Conservation (phyloP, 148 eudicot species). For the Rhododendron ferrugineum region DNA sequence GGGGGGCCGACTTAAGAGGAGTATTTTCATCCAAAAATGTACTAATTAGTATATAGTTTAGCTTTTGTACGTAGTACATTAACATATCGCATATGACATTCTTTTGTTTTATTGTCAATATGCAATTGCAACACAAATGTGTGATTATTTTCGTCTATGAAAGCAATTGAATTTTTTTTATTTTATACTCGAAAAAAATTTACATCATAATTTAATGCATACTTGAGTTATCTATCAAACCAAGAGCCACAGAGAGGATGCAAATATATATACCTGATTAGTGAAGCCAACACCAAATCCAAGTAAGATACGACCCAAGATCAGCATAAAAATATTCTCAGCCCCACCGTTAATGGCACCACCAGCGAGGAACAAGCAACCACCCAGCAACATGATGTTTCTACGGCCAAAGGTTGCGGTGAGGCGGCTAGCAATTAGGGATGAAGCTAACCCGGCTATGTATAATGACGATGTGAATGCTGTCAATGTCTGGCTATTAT, state of each 20-base stretch:
- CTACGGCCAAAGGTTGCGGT: slow-evolving; percentile 45
- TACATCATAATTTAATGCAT: no score
- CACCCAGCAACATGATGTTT: slow-evolving; percentile 45
- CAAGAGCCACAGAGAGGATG: neutral
- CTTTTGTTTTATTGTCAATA: no score
- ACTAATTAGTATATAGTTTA: no score
- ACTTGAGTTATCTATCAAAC: neutral
- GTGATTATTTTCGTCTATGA: no score
- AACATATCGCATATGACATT: no score
- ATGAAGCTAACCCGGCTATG: slow-evolving; percentile 48
- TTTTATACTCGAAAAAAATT: no score
- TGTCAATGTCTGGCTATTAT: slow-evolving; percentile 49
- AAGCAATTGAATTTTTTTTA: no score
- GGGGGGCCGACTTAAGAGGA: no score
- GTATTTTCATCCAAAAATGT: no score
- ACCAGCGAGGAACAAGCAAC: slow-evolving; percentile 46
- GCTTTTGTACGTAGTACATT: no score
- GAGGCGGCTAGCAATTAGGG: slow-evolving; percentile 34
- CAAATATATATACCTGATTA: slow-evolving; percentile 35
- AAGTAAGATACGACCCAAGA: slow-evolving; percentile 50
- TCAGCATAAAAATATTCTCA: slow-evolving; percentile 50
- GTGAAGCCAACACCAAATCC: slow-evolving; percentile 62
- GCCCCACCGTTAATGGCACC: slow-evolving; percentile 51
- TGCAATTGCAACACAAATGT: no score
- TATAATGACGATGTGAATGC: slow-evolving; percentile 58